Evolutionary conservation across 768 basidiomycete species (phyloP).

Genomic region (Lactarius hatsudake): DNA sequence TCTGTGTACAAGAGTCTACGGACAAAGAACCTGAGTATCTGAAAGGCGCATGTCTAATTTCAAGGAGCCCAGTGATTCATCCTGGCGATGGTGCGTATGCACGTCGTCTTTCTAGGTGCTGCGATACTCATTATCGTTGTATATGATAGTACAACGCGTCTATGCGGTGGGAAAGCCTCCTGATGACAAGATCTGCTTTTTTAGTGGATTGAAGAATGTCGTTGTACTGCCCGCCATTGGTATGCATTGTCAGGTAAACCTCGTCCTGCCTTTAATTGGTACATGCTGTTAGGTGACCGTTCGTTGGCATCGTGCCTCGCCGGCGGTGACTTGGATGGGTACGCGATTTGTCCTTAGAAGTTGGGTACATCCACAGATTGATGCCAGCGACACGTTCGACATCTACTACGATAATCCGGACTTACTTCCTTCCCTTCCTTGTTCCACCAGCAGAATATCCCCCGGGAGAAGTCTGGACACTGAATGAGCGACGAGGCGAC

Average conservation of each 20-base stretch:
- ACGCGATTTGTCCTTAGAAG: neutral
- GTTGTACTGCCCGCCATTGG: slow-evolving; percentile 29
- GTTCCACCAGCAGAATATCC: slow-evolving; percentile 54
- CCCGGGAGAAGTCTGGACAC: slow-evolving; percentile 31
- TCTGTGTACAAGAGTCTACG: slow-evolving; percentile 22
- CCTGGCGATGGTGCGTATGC: slow-evolving; percentile 35
- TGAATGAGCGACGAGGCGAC: slow-evolving; percentile 34
- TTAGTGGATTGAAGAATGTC: slow-evolving; percentile 30
- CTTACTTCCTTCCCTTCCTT: slow-evolving; percentile 50
- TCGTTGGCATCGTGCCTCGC: slow-evolving; percentile 68
- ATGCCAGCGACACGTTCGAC: slow-evolving; percentile 59
- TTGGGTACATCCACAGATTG: slow-evolving; percentile 6
- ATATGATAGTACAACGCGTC: slow-evolving; percentile 28
- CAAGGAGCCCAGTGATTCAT: slow-evolving; percentile 35
- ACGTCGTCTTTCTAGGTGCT: neutral
- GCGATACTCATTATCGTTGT: neutral
- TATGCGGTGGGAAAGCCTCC: slow-evolving; percentile 33
- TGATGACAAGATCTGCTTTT: slow-evolving; percentile 26
- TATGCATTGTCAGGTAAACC: neutral
- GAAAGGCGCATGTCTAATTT: slow-evolving; percentile 27
- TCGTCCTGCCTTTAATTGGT: neutral
- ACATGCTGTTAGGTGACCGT: slow-evolving; percentile 43
- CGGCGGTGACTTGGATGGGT: slow-evolving; percentile 84
- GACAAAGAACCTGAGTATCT: slow-evolving; percentile 16
- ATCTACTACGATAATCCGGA: slow-evolving; percentile 51